A percentile compares a stretch with the other conserved stretches of the same genome.
These are phyloP conservation scores for Apiotrichum akiyoshidainum DNA, from an alignment of 1,284 basidiomycete genomes.

Conservation along the genomic window DNA sequence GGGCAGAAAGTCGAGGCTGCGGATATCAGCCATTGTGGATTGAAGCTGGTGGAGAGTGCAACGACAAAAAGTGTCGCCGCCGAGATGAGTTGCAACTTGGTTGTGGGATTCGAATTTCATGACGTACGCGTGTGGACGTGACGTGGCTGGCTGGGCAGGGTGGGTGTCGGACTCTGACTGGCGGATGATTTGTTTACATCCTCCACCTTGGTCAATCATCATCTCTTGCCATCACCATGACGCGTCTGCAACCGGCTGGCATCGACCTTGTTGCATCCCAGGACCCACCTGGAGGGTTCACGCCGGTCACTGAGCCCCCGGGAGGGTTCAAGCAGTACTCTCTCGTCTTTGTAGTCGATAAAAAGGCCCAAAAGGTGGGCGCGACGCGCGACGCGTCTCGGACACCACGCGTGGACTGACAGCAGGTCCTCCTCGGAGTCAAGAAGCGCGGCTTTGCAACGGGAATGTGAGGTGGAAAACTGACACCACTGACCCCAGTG, in stretches of 20 bases:
- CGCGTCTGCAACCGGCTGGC: background rate
- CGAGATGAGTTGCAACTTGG: background rate
- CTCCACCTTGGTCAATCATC: no score
- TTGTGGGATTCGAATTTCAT: background rate
- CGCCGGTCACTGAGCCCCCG: background rate
- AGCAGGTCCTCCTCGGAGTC: conserved; percentile 60
- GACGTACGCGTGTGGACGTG: conserved; percentile 2
- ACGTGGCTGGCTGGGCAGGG: background rate
- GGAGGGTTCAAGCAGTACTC: background rate
- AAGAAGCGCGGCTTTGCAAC: conserved; percentile 70
- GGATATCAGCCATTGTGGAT: background rate
- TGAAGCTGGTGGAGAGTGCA: background rate
- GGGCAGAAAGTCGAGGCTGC: conserved; percentile 11
- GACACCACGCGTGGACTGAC: background rate
- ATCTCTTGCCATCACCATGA: background rate
- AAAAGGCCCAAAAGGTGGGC: background rate
- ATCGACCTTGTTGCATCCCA: background rate
- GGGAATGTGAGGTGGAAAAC: conserved; percentile 54
- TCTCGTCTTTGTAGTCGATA: conserved; percentile 1
- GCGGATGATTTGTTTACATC: background rate
- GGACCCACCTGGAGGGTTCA: background rate
- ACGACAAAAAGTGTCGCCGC: background rate
- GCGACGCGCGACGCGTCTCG: background rate
- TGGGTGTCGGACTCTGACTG: no score
- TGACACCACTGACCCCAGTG: background rate